phyloP scores from a whole-genome alignment of 1,284 basidiomycete genomes.

The Pseudozyma pruni region DNA sequence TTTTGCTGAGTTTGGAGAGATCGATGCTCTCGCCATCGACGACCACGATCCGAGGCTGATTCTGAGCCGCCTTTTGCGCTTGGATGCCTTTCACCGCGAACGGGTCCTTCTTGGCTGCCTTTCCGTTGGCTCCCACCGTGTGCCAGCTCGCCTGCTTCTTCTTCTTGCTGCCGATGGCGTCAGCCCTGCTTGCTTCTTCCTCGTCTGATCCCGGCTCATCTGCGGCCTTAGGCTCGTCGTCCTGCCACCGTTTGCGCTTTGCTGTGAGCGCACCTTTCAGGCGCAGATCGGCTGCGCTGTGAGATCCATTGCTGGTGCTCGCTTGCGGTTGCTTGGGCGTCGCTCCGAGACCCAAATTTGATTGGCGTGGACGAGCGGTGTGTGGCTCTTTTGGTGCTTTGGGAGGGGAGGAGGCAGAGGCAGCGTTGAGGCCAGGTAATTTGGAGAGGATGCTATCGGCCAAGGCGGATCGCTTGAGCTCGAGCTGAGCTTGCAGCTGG shows the following conservation, averaged over 20 bases:
- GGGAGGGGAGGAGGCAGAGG: conserved; percentile 16
- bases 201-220: conserved; percentile 29
- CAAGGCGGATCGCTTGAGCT: conserved; percentile 54
- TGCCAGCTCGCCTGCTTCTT: conserved; percentile 12
- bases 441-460: conserved; percentile 59
- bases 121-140: conserved; percentile 2
- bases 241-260: conserved; percentile 46
- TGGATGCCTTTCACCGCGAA: conserved; percentile 38
- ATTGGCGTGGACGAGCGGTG: conserved; percentile 32
- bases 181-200: conserved; percentile 28
- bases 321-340: conserved; percentile 16
- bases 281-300: conserved; percentile 43
- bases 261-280: conserved; percentile 46
- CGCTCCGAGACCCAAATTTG: conserved; percentile 59
- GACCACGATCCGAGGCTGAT: conserved; percentile 26
- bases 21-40: conserved; percentile 29
- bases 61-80: conserved; percentile 33
- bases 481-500: conserved; percentile 60
- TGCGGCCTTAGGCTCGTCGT: conserved; percentile 5
- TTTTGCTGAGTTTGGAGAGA: conserved; percentile 50
- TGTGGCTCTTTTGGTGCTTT: not conserved
- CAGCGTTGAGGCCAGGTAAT: conserved; percentile 24
- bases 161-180: conserved; percentile 28
- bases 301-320: not conserved
- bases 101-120: conserved; percentile 34